A percentile compares a stretch with the other conserved stretches of the same genome.
Evolutionary conservation across 78 protist species (phyloP).

Genomic region (Guillardia theta): DNA sequence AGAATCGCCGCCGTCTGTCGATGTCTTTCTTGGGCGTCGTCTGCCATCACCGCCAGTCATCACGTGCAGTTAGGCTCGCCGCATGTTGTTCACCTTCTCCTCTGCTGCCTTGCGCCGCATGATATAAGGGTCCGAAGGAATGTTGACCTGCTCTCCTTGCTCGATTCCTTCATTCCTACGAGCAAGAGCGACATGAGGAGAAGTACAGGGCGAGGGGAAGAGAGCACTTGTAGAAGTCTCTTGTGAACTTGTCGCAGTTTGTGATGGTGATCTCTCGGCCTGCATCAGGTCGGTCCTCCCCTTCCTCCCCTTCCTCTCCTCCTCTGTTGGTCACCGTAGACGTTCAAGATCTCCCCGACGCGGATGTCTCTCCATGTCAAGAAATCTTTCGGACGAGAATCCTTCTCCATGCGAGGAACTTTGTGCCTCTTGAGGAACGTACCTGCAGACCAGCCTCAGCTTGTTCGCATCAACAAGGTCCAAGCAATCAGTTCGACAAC

Average conservation of each 20-base stretch:
- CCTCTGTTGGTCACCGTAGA: no score
- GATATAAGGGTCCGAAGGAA: not conserved
- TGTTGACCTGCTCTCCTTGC: not conserved
- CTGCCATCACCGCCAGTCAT: not conserved
- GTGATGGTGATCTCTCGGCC: constrained; percentile 7
- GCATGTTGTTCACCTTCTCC: not conserved
- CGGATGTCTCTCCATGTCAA: constrained; percentile 53
- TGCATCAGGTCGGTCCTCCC: no score
- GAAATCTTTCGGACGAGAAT: not conserved
- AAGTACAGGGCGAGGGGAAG: no score
- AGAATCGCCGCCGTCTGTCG: not conserved
- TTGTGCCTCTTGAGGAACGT: constrained; percentile 53
- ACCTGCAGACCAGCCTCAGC: no score
- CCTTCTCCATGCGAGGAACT: not conserved
- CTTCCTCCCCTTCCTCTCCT: no score
- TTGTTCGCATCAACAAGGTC: no score
- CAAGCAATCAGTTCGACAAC: no score
- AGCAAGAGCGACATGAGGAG: no score
- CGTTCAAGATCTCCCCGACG: constrained; percentile 54
- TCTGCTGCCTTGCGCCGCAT: not conserved
- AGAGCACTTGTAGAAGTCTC: not conserved
- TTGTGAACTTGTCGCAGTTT: constrained; percentile 64
- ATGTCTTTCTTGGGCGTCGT: not conserved
- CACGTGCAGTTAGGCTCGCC: not conserved
- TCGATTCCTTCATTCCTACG: not conserved